Conservation (phyloP, 306 rosid genomes). For the Cicer cuneatum region DNA sequence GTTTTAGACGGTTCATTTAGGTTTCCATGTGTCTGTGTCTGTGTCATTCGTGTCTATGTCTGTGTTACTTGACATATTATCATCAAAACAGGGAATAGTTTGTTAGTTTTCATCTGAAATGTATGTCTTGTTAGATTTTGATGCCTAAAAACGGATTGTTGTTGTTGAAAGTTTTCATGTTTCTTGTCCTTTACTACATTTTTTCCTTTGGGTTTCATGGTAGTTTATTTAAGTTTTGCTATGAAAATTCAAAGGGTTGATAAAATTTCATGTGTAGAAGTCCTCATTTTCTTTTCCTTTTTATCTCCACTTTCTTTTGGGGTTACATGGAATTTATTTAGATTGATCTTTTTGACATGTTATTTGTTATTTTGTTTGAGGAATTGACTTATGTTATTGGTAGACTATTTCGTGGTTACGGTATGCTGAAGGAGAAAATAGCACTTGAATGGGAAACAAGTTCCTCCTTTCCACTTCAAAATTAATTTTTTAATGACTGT, state of each 20-base stretch:
- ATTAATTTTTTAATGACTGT: no score
- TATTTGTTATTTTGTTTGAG: no score
- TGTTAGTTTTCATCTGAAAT: slow-evolving; percentile 10
- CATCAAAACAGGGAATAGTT: background rate
- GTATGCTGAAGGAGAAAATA: background rate
- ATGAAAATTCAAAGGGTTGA: slow-evolving; percentile 32
- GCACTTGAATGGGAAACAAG: background rate
- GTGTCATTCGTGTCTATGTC: background rate
- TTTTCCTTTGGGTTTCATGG: background rate
- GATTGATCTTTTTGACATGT: background rate
- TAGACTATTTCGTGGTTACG: background rate
- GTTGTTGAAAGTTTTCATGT: background rate
- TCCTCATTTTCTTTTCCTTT: background rate
- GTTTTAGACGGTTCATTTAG: background rate
- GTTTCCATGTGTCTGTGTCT: background rate
- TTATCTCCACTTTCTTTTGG: background rate
- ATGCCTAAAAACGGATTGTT: background rate
- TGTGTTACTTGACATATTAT: background rate
- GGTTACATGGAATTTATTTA: background rate
- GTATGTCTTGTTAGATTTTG: background rate
- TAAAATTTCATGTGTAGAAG: background rate
- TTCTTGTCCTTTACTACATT: slow-evolving; percentile 1
- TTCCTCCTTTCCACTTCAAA: background rate
- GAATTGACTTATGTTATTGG: background rate
- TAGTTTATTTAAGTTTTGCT: background rate